Base-by-base conservation (phyloP, 306 rosid species). In the Quercus agrifolia region DNA sequence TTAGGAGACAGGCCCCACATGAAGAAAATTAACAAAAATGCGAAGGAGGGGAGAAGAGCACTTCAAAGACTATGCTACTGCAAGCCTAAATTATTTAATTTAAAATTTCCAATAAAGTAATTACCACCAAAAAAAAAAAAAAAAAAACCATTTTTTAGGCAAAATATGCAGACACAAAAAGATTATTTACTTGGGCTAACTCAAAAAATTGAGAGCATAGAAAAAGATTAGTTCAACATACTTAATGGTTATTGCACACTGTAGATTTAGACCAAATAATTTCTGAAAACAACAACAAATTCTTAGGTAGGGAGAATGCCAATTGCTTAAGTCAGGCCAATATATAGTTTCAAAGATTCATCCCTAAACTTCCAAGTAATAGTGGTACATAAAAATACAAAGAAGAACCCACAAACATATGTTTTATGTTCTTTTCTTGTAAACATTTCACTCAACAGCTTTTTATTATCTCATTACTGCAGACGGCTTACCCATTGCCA, bases 401-500 rank as follows among this genome's bases (percentile, higher is more conserved):
- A 27, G 82, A 70, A 58, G 19, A 8, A 18, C 25, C 44, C 51
- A 46, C 21, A 33, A 38, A 31, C 55, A 25, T 44, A 56, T 30
- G n/a, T 57, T 73, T 12, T n/a, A 25, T 25, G 70, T 70, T 56
- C 70, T 49, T 49, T 49, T 49, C 73, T 20, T 70, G 44, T 27
- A 28, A 71, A 78, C 56, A 82, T 73, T 70, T 27, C 25, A 68
- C 33, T 2, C 73, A 71, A 56, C 49, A 57, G 77, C 9, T 25
- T 25, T 61, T 67, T 54, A 70, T 25, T 28, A 28, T 28, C 38
- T 33, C 51, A 58, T 3, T 12, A 13, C 19, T 21, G 70, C 51
- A 58, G 74, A 71, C 33, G 80, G 69, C 90, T 80, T 77, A 94
- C 98, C 98, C 98, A 74, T 94, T 94, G 81, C 97, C 98, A 51